Percentiles rank a stretch among this genome's conserved stretches.
Conservation (phyloP, 345 rosid genomes). For the Ceriops zippeliana region DNA sequence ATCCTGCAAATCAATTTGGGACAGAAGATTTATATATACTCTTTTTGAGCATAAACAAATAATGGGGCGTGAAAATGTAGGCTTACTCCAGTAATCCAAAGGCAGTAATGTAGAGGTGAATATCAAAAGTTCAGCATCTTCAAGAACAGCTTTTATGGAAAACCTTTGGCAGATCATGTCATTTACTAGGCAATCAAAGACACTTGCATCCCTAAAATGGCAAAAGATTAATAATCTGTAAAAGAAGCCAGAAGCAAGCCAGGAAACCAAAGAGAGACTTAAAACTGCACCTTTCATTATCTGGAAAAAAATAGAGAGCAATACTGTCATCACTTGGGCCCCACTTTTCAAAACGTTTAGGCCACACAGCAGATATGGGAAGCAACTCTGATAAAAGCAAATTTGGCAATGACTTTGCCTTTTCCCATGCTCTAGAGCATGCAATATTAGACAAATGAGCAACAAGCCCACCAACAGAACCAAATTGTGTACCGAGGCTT, state of each 20-base stretch:
- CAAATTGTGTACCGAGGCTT: conserved; percentile 11
- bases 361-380: conserved; percentile 55
- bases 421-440: conserved; percentile 42
- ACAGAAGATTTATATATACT: background rate
- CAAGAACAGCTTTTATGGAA: conserved; percentile 48
- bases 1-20: conserved; percentile 37
- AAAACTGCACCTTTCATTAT: conserved; percentile 36
- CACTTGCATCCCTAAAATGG: conserved; percentile 38
- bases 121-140: conserved; percentile 60
- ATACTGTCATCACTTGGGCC: conserved; percentile 50
- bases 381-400: conserved; percentile 46
- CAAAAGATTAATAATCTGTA: background rate
- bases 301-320: conserved; percentile 67
- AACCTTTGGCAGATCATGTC: conserved; percentile 47
- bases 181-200: conserved; percentile 38
- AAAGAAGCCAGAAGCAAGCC: background rate
- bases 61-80: background rate
- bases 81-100: conserved; percentile 53
- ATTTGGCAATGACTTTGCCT: conserved; percentile 40
- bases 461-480: conserved; percentile 30
- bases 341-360: conserved; percentile 41
- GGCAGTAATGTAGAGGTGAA: conserved; percentile 64
- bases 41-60: background rate
- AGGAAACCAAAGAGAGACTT: background rate
- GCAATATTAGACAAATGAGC: conserved; percentile 71